These are phyloP conservation scores for Neurospora sp. DNA, from an alignment of 495 filamentous ascomycete genomes.

Conservation along the genomic window DNA sequence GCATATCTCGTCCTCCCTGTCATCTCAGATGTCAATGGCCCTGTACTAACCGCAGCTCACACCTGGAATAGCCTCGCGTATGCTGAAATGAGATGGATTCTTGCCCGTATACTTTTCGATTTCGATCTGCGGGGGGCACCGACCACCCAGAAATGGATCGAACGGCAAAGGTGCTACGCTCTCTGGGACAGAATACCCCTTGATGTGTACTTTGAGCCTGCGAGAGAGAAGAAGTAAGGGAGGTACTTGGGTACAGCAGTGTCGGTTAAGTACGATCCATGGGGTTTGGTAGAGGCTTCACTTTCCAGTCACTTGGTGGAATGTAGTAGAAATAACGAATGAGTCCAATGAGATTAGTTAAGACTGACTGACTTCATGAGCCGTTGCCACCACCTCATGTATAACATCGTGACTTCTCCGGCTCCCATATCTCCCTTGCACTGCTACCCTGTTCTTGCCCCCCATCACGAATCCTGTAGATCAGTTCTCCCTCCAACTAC, in stretches of 20 bases:
- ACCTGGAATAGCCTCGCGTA: slow-evolving; percentile 21
- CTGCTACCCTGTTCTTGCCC: neutral
- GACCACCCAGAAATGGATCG: slow-evolving; percentile 19
- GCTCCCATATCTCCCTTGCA: neutral
- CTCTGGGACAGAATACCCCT: slow-evolving; percentile 30
- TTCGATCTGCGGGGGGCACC: slow-evolving; percentile 25
- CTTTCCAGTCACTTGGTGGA: neutral
- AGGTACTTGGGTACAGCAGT: neutral
- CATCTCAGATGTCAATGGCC: neutral
- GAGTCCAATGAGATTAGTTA: neutral
- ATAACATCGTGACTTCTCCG: neutral
- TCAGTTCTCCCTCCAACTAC: neutral
- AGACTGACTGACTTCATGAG: neutral
- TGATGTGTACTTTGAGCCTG: slow-evolving; percentile 20
- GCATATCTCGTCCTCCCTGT: neutral
- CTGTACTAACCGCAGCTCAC: neutral
- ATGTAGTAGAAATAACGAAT: neutral
- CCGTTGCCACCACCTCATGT: neutral
- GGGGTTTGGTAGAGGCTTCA: neutral
- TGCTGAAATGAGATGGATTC: slow-evolving; percentile 32
- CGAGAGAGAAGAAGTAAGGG: neutral
- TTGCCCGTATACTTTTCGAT: slow-evolving; percentile 28
- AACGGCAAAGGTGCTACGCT: slow-evolving; percentile 15
- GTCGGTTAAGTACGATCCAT: neutral
- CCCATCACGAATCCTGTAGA: neutral